phyloP scores from a whole-genome alignment of 1,139 yeast species.

The Pichia cactophila region DNA sequence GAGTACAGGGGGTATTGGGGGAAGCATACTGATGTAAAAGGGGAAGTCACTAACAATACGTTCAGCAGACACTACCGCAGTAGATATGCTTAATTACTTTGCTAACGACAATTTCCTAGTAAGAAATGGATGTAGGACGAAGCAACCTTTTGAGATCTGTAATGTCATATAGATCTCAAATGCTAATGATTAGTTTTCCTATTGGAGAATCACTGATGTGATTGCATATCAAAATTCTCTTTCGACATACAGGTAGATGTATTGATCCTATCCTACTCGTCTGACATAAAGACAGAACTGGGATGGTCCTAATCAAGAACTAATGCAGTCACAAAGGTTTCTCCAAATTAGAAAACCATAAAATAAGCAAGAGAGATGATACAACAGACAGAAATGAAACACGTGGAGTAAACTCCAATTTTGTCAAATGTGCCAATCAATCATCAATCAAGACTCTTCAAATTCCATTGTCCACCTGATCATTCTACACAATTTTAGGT shows the following conservation, averaged over 20 bases:
- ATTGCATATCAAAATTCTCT: background rate
- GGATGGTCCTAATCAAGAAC: background rate
- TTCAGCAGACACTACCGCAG: background rate
- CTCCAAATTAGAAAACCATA: background rate
- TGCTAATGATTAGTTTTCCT: background rate
- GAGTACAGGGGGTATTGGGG: background rate
- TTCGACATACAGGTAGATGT: background rate
- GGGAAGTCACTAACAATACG: background rate
- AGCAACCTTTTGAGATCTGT: background rate
- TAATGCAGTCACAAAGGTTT: background rate
- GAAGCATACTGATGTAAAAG: background rate
- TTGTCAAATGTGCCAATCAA: background rate
- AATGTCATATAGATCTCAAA: background rate
- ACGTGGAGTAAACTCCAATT: background rate
- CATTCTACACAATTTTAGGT: conserved; percentile 2
- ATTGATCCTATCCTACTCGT: conserved; percentile 1
- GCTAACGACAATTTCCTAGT: background rate
- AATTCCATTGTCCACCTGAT: conserved; percentile 1
- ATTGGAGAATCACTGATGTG: background rate
- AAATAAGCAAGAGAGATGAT: background rate
- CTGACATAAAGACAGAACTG: background rate
- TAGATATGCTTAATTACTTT: background rate
- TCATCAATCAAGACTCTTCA: background rate
- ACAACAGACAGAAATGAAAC: background rate
- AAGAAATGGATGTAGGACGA: background rate